A percentile compares a stretch with the other conserved stretches of the same genome.
These are phyloP conservation scores for Zygnema circumcarinatum DNA, from an alignment of 139 green algal species.

Conservation along the genomic window DNA sequence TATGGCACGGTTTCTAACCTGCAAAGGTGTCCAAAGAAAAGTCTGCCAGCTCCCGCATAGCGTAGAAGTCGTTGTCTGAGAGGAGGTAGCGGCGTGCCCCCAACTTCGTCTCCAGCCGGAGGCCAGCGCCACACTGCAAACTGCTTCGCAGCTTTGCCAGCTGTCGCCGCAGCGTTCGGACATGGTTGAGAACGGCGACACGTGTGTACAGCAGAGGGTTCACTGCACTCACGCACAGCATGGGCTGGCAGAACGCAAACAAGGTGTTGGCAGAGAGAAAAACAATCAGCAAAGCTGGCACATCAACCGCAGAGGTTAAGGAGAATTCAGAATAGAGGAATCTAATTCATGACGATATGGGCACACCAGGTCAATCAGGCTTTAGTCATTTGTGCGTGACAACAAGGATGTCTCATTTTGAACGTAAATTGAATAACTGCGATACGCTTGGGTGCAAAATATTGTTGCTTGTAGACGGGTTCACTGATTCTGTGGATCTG, in stretches of 20 bases:
- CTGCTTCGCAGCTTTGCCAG: conserved; percentile 10
- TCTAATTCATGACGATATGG: too few relatives aligned
- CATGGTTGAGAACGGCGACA: conserved; percentile 49
- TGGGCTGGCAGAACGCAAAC: conserved; percentile 53
- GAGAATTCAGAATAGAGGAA: too few relatives aligned
- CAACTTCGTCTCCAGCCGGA: neutral
- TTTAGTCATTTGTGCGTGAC: too few relatives aligned
- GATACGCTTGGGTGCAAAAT: too few relatives aligned
- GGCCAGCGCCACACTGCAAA: conserved; percentile 3
- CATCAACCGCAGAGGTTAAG: too few relatives aligned
- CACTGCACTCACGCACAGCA: conserved; percentile 68
- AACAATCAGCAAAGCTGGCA: neutral
- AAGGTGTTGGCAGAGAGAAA: conserved; percentile 8
- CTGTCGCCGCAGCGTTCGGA: conserved; percentile 6
- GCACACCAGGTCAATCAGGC: too few relatives aligned
- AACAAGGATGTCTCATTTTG: too few relatives aligned
- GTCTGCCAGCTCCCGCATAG: conserved; percentile 54
- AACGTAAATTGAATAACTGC: too few relatives aligned
- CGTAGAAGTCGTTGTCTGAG: conserved; percentile 49
- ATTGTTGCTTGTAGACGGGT: too few relatives aligned
- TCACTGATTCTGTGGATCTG: too few relatives aligned
- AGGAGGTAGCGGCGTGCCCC: conserved; percentile 51
- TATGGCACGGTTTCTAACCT: conserved; percentile 30
- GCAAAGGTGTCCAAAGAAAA: conserved; percentile 52
- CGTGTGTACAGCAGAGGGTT: conserved; percentile 66